Percentiles rank a stretch among this genome's conserved stretches.
Conservation (phyloP, 208 protist genomes). For the Wallacemonas sp. region DNA sequence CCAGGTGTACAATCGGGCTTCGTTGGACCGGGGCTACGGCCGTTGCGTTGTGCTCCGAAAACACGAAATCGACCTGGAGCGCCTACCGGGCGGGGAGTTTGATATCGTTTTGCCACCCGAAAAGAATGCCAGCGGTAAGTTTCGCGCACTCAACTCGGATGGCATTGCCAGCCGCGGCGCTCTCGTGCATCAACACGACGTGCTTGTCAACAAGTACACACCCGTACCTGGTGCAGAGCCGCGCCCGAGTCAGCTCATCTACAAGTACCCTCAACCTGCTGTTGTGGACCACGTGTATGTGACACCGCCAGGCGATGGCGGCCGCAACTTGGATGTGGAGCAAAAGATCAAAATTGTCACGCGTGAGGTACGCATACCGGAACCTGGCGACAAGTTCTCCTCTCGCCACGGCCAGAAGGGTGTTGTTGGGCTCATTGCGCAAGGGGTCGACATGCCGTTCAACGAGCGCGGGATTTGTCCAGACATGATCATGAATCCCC, state of each 20-base stretch:
- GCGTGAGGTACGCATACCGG: conserved; percentile 90
- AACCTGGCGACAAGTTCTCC: conserved; percentile 99
- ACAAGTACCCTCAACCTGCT: conserved; percentile 93
- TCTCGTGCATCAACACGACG: conserved; percentile 84
- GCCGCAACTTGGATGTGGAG: conserved; percentile 83
- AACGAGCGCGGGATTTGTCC: conserved; percentile 96
- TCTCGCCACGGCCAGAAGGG: conserved; percentile 99
- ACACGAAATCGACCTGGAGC: conserved; percentile 78
- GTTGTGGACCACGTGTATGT: conserved; percentile 95
- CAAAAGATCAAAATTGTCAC: conserved; percentile 96
- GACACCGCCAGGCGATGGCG: conserved; percentile 82
- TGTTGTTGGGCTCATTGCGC: conserved; percentile 98
- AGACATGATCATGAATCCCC: conserved; percentile 99
- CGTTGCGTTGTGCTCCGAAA: conserved; percentile 94
- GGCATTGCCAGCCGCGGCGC: conserved; percentile 93
- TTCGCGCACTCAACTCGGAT: conserved; percentile 92
- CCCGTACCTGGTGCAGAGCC: conserved; percentile 49
- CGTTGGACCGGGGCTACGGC: conserved; percentile 97
- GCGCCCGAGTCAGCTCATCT: conserved; percentile 72
- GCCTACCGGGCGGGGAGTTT: conserved; percentile 62
- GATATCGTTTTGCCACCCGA: conserved; percentile 77
- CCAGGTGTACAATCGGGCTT: conserved; percentile 97
- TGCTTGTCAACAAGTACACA: conserved; percentile 96
- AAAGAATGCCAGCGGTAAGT: conserved; percentile 48
- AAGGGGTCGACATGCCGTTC: conserved; percentile 99